phyloP scores from a whole-genome alignment of 1,284 basidiomycete species.

The Filobasidium uniguttulatum region DNA sequence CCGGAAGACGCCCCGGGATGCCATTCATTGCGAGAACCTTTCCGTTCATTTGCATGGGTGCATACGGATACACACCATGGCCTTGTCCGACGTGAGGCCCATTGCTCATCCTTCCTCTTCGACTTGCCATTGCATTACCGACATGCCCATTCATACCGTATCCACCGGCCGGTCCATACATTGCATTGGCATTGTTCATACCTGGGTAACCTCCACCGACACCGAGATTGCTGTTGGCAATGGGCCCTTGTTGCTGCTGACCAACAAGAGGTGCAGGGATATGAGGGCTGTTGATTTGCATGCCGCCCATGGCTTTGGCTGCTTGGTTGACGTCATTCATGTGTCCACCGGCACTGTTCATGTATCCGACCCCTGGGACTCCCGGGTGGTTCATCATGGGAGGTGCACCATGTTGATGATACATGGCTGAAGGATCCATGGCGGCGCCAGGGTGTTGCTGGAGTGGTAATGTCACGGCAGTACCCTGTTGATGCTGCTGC shows the following conservation, averaged over 20 bases:
- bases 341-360: neutral
- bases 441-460: neutral
- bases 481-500: neutral
- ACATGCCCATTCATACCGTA: neutral
- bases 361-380: neutral
- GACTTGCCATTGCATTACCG: neutral
- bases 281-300: neutral
- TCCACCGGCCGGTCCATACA: too few species aligned
- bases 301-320: neutral
- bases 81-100: neutral
- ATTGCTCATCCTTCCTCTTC: neutral
- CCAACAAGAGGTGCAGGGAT: neutral
- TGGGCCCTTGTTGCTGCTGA: neutral
- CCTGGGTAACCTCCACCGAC: too few species aligned
- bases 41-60: constrained; percentile 5
- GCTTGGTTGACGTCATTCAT: neutral
- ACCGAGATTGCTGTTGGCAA: neutral
- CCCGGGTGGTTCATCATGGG: too few species aligned
- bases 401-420: too few species aligned
- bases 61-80: constrained; percentile 5
- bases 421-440: too few species aligned
- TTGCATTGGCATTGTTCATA: too few species aligned
- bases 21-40: constrained; percentile 9
- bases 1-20: constrained; percentile 8
- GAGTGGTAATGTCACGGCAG: neutral